phyloP scores from a whole-genome alignment of 139 green algal species.

The Raphidocelis subcapitata region DNA sequence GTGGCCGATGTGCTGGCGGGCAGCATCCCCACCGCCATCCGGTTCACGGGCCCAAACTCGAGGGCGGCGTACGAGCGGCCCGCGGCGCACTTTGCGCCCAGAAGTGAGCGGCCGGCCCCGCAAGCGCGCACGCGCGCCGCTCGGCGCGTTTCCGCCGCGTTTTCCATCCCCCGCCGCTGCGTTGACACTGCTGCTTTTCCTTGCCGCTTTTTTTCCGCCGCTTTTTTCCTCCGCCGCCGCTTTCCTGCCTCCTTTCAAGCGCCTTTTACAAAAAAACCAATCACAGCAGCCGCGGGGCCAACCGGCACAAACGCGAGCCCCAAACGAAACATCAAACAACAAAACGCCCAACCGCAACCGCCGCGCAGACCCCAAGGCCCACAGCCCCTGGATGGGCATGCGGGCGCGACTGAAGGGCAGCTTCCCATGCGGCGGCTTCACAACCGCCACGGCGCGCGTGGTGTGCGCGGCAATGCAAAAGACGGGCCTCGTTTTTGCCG shows the following conservation, averaged over 20 bases:
- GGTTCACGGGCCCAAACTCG: conserved; percentile 34
- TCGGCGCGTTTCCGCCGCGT: no score
- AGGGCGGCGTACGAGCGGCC: conserved; percentile 24
- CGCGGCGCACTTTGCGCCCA: conserved; percentile 3
- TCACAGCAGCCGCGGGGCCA: background rate
- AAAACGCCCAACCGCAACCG: no score
- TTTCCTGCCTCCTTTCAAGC: no score
- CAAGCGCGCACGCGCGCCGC: no score
- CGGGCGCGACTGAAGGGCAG: conserved; percentile 18
- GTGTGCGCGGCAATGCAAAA: conserved; percentile 32
- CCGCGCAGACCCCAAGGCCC: background rate
- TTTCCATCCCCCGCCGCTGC: no score
- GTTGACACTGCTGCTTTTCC: no score
- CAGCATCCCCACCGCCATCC: conserved; percentile 30
- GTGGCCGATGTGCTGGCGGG: conserved; percentile 24
- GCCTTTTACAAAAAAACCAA: no score
- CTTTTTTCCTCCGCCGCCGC: no score
- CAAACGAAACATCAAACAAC: no score
- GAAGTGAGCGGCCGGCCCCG: no score
- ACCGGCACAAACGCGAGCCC: background rate
- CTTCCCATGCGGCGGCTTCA: conserved; percentile 15
- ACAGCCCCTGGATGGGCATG: conserved; percentile 39
- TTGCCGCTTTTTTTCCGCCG: no score
- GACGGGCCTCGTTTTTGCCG: conserved; percentile 39
- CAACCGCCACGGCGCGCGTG: conserved; percentile 1